Base-by-base conservation (phyloP, 2,329 filamentous ascomycete species). In the Coniochaeta sp. region DNA sequence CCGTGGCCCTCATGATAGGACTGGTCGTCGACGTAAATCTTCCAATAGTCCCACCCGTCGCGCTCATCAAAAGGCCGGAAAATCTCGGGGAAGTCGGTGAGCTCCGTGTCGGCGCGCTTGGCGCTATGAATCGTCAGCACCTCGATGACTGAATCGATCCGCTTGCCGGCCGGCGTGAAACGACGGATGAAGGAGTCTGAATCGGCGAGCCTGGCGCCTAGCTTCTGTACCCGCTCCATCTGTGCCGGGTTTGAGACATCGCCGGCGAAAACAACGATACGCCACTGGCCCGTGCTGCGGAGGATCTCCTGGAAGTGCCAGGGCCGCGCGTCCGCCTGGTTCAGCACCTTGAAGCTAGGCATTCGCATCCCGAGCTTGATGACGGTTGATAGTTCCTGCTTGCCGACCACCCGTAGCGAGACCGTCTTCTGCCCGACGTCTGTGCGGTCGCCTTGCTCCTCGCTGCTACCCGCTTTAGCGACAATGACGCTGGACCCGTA, bases 191-290 rank as follows among this genome's bases (percentile, higher is more conserved):
- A 70, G 1, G 68, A 65, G 1, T 60, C 45, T 0, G 65, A 64
- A 0, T 57, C 53, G 9, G 56, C 64, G 4, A 82, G 67, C 49
- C 60, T 64, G 1, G 66, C 60, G 46, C 79, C 81, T 24, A 86
- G 72, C 0, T 49, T 58, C 24, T 75, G 62, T 3, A 82, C 66
- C 3, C 73, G 69, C 0, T 63, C 57, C 52, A 71, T 71, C 53
- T 81, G 77, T 1, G 54, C 50, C 0, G 66, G 12, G 0, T 68
- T 56, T 2, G 69, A 65, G 2, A 88, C 66, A 55, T 85, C 70
- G 1, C 85, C 85, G 0, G 81, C 74, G 56, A 89, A 87, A 1
- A 88, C 66, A 1, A 85, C 64, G 27, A 86, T 61, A 7, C 81
- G 69, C 64, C 81, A 85, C 1, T 76, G 70, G 1, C 82, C 82